phyloP scores from a whole-genome alignment of 164 flowering plant species.

The Aristolochia contorta region DNA sequence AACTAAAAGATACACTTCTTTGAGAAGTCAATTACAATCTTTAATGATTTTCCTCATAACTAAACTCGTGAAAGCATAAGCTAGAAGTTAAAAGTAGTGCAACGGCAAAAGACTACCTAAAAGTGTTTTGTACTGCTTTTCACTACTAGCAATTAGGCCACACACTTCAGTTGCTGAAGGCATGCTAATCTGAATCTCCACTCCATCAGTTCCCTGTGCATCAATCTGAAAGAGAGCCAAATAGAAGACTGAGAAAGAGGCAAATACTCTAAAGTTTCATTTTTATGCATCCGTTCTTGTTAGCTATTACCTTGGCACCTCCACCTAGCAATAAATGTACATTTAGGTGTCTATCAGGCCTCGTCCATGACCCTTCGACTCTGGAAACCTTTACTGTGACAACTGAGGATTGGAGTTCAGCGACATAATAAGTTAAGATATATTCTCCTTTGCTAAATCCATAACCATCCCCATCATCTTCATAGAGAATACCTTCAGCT shows the following conservation, averaged over 20 bases:
- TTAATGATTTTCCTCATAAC: neutral
- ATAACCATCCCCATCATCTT: constrained; percentile 97
- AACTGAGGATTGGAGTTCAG: constrained; percentile 56
- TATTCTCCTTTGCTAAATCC: constrained; percentile 56
- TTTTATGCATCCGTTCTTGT: neutral
- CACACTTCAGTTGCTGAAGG: constrained; percentile 60
- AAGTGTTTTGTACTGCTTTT: constrained; percentile 37
- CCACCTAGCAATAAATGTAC: constrained; percentile 69
- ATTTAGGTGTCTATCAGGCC: constrained; percentile 71
- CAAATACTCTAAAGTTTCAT: neutral
- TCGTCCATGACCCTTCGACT: constrained; percentile 76
- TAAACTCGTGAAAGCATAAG: neutral
- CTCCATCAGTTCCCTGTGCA: constrained; percentile 82
- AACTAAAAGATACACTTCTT: too few species aligned
- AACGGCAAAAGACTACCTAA: constrained; percentile 32
- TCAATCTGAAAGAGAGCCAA: constrained; percentile 42
- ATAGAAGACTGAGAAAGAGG: neutral
- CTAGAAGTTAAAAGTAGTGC: neutral
- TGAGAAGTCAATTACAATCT: too few species aligned
- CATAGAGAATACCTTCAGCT: constrained; percentile 81
- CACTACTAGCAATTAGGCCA: constrained; percentile 29
- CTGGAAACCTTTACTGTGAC: constrained; percentile 55
- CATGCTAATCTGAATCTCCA: constrained; percentile 44
- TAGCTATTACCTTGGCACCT: constrained; percentile 55
- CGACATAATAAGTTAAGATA: constrained; percentile 66